Evolutionary conservation across 148 eudicot species (phyloP), one percentile per base, ranked within the genome.

Genomic region (Chenopodium suecicum): DNA sequence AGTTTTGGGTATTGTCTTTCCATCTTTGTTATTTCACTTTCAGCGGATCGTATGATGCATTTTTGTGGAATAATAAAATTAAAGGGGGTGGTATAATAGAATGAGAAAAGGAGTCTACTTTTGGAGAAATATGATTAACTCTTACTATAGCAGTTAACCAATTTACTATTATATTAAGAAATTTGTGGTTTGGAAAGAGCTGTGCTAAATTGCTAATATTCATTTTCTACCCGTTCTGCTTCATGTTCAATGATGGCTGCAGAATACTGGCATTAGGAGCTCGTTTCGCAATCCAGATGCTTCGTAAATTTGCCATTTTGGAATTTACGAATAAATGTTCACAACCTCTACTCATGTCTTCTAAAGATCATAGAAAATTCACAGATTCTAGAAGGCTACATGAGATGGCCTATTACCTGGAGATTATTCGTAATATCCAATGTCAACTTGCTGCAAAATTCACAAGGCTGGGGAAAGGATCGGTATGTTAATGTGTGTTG

Each of bases 181-280:
- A 56, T 17, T 17, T 56, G 62, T 14, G 62, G 19, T 14, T 56
- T 56, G 17, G 62, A 50, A 50, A 12, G 14, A 50, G 12, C 54
- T 50, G 54, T 50, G 54, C 12, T 50, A 27, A 27, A 27, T 27
- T 27, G 0, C 29, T 27, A 50, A 9, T 50, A 50, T 50, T 50
- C 44, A 41, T 41, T 50, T 13, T 50, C 54, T 50, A 10, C 73
- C 78, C 60, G 76, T 81, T 78, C 16, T 60, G 74, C 34, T 73
- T 74, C 44, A 81, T 63, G 22, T 83, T n/a, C 32, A 74, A 67
- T 88, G 83, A 67, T 89, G 82, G 80, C 23, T 83, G 82, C 97
- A 95, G 99, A 89, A 88, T 95, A 83, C 95, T 95, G 27, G 87
- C 90, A 44, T 81, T 94, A 74, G 98, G 91, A 76, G 88, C 94